Evolutionary conservation across 148 eudicot species (phyloP), one percentile per base, ranked within the genome.

Genomic region (Simmondsia chinensis): DNA sequence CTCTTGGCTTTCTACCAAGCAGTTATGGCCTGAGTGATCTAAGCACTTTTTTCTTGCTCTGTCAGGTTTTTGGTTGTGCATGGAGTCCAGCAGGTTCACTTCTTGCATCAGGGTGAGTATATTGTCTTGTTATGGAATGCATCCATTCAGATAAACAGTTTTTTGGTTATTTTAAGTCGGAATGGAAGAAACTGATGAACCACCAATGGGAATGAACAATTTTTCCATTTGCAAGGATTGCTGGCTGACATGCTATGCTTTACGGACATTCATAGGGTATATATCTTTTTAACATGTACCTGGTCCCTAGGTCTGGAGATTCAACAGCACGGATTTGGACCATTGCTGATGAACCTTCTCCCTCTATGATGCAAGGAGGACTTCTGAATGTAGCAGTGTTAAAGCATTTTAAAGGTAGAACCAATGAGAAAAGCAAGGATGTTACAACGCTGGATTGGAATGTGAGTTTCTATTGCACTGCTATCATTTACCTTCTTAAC

Each of bases 381-480:
- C 60, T 68, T 26, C 30, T 47, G 2, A 54, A 59, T 70, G 72
- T 41, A 19, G 56, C 47, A 33, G 73, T 80, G 14, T 43, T 80
- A 50, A 76, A 63, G 50, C 88, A 76, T 59, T 63, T 46, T 58
- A 73, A 77, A 61, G 77, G 74, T 27, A 70, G 53, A 67, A 49
- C 68, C 33, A 73, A 57, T 63, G 82, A 75, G 57, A 75, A 76
- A 54, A 55, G 75, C 70, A 80, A 70, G 64, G 88, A 80, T 48
- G 88, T 80, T 34, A 80, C 88, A 17, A 76, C 88, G 13, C 82
- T 80, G 23, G 88, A 80, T 56, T 80, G 88, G 88, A 80, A 76
- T 59, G 88, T 80, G 71, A 76, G 88, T 59, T 33, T 40, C 56
- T 33, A 28, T 23, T 8, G 4, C 18, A 31, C 17, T 8, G 6